Evolutionary conservation across 306 rosid species (phyloP), one percentile per base, ranked within the genome.

Genomic region (Trichosanthes truncata): DNA sequence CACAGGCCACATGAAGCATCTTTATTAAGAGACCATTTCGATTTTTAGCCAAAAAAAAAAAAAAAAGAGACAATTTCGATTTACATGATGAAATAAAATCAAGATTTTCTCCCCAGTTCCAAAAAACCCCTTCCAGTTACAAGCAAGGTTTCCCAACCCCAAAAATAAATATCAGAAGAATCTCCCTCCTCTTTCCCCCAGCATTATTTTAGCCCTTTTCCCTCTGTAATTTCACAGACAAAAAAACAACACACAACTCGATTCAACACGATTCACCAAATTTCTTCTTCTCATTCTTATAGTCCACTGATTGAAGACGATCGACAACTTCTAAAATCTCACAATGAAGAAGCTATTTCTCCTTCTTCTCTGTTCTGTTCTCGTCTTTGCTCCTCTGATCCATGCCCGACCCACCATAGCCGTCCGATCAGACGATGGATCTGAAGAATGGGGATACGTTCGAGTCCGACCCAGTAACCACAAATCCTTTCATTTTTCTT

Each of bases 381-480:
- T 60, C 33, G 23, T 43, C 55, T 76, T 38, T 21, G 38, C 25
- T 68, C 82, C 79, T 4, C 80, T 85, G 6, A 81, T 86, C 35
- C 85, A 87, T 63, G 84, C 80, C n/a, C 59, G 78, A 7, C 20
- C 35, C 56, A 15, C 26, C 55, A 17, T 5, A 0, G 78, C 78
- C 35, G 15, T 73, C 9, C 3, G 78, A 48, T 73, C 78, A 48
- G 11, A 17, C 21, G 78, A 8, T 38, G 78, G 45, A 89, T 51
- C 93, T 79, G 99, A 95, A 85, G 94, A 87, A 49, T 95, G 99
- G 99, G 99, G 97, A 4, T 95, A 90, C 82, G 96, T 93, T 14
- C 81, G 84, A 93, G 97, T 95, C 84, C 87, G 94, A 89, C 96
- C 97, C 81, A 91, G 99, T 95, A 86, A 88, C 94, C 65, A 51